Conservation (phyloP, 1,284 basidiomycete species). For the Cystobasidium sp. region DNA sequence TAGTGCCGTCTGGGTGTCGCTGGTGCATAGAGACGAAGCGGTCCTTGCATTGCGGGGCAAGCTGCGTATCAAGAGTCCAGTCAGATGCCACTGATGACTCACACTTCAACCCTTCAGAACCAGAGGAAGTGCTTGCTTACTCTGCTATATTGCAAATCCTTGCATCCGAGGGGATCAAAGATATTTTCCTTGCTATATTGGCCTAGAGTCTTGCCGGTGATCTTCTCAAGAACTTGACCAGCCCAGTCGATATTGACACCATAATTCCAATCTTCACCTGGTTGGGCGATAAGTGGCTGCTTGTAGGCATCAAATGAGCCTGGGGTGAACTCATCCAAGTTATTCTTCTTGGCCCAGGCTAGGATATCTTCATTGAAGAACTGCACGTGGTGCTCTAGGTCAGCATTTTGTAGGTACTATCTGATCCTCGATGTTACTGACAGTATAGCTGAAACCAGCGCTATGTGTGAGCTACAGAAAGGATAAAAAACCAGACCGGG, state of each 20-base stretch:
- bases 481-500: no score
- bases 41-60: constrained; percentile 17
- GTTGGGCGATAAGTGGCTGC: constrained; percentile 49
- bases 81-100: not conserved
- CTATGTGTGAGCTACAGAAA: constrained; percentile 49
- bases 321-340: constrained; percentile 43
- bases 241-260: constrained; percentile 51
- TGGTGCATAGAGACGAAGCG: constrained; percentile 37
- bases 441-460: constrained; percentile 46
- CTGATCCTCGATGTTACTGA: not conserved
- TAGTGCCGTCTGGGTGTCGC: constrained; percentile 16
- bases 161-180: constrained; percentile 52
- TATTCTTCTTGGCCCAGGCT: constrained; percentile 42
- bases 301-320: constrained; percentile 43
- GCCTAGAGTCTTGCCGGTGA: constrained; percentile 50
- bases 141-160: constrained; percentile 46
- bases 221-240: constrained; percentile 48
- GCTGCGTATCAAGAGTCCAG: not conserved
- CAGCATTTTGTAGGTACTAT: not conserved
- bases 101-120: not conserved
- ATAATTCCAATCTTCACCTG: constrained; percentile 51
- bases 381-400: constrained; percentile 20
- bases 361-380: constrained; percentile 50
- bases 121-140: not conserved
- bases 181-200: constrained; percentile 52